Percentiles rank a stretch among this genome's conserved stretches.
Conservation (phyloP, 495 filamentous ascomycete species). For the Aspergillus homomorphus region DNA sequence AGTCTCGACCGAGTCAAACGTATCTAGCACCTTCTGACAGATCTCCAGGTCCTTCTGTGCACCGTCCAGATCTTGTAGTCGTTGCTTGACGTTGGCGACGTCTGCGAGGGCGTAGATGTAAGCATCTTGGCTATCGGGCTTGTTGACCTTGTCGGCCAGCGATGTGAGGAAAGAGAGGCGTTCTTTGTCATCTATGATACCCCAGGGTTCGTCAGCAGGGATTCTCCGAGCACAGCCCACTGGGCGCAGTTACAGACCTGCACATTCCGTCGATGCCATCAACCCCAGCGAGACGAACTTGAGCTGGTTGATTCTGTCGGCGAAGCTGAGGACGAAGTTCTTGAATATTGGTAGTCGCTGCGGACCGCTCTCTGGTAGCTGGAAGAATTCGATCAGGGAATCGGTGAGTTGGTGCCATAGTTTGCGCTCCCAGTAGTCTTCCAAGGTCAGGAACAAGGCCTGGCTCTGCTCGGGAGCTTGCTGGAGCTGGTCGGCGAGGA, state of each 20-base stretch:
- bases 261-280: conserved; percentile 80
- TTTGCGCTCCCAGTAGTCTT: conserved; percentile 97
- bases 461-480: conserved; percentile 83
- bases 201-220: background rate
- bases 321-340: conserved; percentile 91
- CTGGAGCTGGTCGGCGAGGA: conserved; percentile 83
- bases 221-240: background rate
- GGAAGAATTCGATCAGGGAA: conserved; percentile 84
- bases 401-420: conserved; percentile 99
- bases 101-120: conserved; percentile 91
- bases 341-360: conserved; percentile 89
- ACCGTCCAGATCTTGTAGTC: conserved; percentile 68
- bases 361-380: conserved; percentile 69
- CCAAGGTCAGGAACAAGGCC: conserved; percentile 82
- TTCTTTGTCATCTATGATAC: conserved; percentile 71
- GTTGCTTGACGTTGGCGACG: conserved; percentile 83
- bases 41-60: conserved; percentile 81
- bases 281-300: conserved; percentile 91
- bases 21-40: conserved; percentile 82
- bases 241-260: conserved; percentile 54
- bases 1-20: conserved; percentile 92
- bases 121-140: conserved; percentile 90
- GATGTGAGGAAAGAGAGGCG: conserved; percentile 81
- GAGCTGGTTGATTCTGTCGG: conserved; percentile 97
- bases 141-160: conserved; percentile 84